Evolutionary conservation across 2,329 filamentous ascomycete species (phyloP).

Genomic region (Aspergillus chevalieri): DNA sequence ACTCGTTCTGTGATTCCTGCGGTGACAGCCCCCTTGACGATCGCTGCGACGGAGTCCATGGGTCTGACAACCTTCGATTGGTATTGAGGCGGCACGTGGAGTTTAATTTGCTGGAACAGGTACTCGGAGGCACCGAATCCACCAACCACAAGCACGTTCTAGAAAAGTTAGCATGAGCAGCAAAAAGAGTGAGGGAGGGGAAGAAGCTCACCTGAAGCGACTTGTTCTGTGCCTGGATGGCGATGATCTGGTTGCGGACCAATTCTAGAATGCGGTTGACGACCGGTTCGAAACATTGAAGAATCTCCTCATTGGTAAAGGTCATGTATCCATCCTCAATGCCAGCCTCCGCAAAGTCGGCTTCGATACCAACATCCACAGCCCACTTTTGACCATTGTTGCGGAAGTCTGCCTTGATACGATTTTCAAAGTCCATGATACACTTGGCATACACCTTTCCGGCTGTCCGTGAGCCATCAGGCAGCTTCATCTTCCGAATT

Average conservation of each 20-base stretch:
- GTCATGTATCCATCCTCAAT: slow-evolving; percentile 99
- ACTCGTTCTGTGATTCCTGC: slow-evolving; percentile 96
- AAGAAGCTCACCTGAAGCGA: slow-evolving; percentile 61
- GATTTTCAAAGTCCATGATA: slow-evolving; percentile 99
- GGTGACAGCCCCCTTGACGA: slow-evolving; percentile 96
- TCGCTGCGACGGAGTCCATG: slow-evolving; percentile 97
- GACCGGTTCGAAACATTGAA: slow-evolving; percentile 97
- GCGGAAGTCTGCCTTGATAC: slow-evolving; percentile 98
- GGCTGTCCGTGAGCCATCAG: slow-evolving; percentile 94
- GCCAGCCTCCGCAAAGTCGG: slow-evolving; percentile 92
- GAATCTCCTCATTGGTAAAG: slow-evolving; percentile 97
- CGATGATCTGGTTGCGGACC: slow-evolving; percentile 96
- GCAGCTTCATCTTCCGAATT: slow-evolving; percentile 98
- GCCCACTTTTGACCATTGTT: slow-evolving; percentile 99
- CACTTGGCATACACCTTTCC: slow-evolving; percentile 98
- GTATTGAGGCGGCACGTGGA: slow-evolving; percentile 96
- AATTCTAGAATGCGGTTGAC: slow-evolving; percentile 95
- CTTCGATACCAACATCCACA: slow-evolving; percentile 96
- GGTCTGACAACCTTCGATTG: slow-evolving; percentile 96
- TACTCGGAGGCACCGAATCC: slow-evolving; percentile 98
- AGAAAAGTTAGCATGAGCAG: slow-evolving; percentile 15
- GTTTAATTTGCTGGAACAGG: slow-evolving; percentile 98
- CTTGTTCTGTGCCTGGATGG: slow-evolving; percentile 94
- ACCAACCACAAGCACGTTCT: slow-evolving; percentile 93
- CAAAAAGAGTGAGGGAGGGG: neutral